Conservation (phyloP, 345 rosid genomes). For the Moringa oleifera region DNA sequence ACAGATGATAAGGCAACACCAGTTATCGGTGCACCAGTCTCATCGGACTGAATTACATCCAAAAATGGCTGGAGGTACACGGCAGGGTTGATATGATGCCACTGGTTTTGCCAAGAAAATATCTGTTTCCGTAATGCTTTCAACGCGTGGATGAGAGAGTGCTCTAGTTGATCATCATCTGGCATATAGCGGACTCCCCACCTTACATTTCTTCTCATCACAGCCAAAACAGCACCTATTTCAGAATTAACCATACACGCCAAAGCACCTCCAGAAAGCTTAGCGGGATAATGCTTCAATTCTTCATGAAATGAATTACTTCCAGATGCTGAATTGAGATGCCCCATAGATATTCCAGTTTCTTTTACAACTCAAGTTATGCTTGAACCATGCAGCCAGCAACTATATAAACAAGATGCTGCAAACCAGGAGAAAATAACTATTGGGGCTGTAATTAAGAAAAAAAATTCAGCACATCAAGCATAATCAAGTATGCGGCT, state of each 20-base stretch:
- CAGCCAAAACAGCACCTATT: conserved; percentile 69
- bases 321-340: conserved; percentile 30
- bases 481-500: neutral
- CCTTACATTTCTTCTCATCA: conserved; percentile 73
- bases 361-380: conserved; percentile 19
- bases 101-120: conserved; percentile 50
- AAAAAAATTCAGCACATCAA: neutral
- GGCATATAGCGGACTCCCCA: conserved; percentile 57
- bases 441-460: neutral
- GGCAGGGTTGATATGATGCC: conserved; percentile 47
- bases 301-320: conserved; percentile 30
- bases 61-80: conserved; percentile 63
- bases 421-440: neutral
- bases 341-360: conserved; percentile 41
- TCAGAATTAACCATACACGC: conserved; percentile 68
- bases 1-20: conserved; percentile 78
- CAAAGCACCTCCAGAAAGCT: conserved; percentile 39
- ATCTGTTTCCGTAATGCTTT: conserved; percentile 61
- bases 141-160: conserved; percentile 62
- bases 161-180: conserved; percentile 69
- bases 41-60: conserved; percentile 67
- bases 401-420: conserved; percentile 7
- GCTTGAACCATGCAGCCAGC: conserved; percentile 14
- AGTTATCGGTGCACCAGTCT: conserved; percentile 77
- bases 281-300: conserved; percentile 20